A percentile compares a stretch with the other conserved stretches of the same genome.
These are phyloP conservation scores for Termitomyces sp. DNA, from an alignment of 768 basidiomycete genomes.

Conservation along the genomic window DNA sequence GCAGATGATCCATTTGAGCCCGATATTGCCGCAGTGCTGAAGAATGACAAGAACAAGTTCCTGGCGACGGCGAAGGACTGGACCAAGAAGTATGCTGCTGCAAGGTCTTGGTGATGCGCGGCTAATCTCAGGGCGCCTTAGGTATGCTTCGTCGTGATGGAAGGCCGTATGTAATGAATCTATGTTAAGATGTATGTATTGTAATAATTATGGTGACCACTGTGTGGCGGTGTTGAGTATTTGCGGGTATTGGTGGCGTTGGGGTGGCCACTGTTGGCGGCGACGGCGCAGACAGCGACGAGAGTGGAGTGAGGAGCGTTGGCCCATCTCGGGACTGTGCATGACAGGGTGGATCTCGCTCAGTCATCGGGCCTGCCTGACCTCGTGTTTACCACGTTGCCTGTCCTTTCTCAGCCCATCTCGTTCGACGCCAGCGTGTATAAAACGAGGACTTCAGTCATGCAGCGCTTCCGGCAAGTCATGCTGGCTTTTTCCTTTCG, in stretches of 20 bases:
- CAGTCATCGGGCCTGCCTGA: conserved; percentile 23
- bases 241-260: conserved; percentile 9
- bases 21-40: conserved; percentile 79
- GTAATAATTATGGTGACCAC: no score
- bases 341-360: conserved; percentile 9
- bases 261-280: conserved; percentile 1
- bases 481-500: conserved; percentile 17
- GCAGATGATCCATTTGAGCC: conserved; percentile 87
- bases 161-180: neutral
- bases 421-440: conserved; percentile 53
- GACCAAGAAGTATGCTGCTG: conserved; percentile 66
- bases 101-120: neutral
- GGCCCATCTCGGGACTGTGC: conserved; percentile 2
- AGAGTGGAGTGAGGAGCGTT: neutral
- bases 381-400: conserved; percentile 81
- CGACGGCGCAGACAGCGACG: neutral
- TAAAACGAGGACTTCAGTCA: conserved; percentile 52
- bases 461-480: conserved; percentile 83
- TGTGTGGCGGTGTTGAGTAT: conserved; percentile 9
- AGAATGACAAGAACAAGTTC: conserved; percentile 75
- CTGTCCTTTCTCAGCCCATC: conserved; percentile 35
- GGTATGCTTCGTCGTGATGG: conserved; percentile 10
- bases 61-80: conserved; percentile 73
- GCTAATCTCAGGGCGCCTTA: conserved; percentile 3
- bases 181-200: neutral